Percentiles rank a stretch among this genome's conserved stretches.
These are phyloP conservation scores for Teratosphaeria nubilosa DNA, from an alignment of 2,329 filamentous ascomycete species.

Conservation along the genomic window DNA sequence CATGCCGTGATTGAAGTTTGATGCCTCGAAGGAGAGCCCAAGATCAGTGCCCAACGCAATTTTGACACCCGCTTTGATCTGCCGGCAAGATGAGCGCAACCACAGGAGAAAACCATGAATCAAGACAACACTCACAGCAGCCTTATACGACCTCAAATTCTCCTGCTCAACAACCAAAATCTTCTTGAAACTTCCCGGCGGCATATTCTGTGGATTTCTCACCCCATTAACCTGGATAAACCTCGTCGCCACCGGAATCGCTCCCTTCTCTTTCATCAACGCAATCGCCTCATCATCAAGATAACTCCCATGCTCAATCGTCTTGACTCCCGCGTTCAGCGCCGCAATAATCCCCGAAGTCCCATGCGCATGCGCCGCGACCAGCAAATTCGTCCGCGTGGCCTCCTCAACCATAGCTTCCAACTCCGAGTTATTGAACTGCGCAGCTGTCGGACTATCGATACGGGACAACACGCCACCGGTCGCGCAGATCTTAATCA, in stretches of 20 bases:
- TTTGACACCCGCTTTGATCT: slow-evolving; percentile 32
- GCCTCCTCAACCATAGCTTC: slow-evolving; percentile 18
- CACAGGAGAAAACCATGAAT: not conserved
- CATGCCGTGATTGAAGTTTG: slow-evolving; percentile 10
- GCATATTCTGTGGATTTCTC: slow-evolving; percentile 9
- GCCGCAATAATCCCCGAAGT: slow-evolving; percentile 32
- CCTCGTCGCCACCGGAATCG: slow-evolving; percentile 37
- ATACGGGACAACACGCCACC: slow-evolving; percentile 22
- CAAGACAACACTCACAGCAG: slow-evolving; percentile 21
- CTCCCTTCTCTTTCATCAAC: slow-evolving; percentile 38
- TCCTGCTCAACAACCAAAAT: slow-evolving; percentile 26
- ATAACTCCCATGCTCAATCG: slow-evolving; percentile 41
- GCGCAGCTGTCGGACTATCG: slow-evolving; percentile 14
- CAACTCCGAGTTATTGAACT: slow-evolving; percentile 15
- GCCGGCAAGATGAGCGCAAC: not conserved
- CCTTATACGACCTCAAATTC: slow-evolving; percentile 28
- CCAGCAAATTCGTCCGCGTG: slow-evolving; percentile 11
- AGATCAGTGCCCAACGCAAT: slow-evolving; percentile 42
- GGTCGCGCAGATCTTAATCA: slow-evolving; percentile 19
- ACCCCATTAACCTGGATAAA: slow-evolving; percentile 32
- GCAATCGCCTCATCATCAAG: slow-evolving; percentile 36
- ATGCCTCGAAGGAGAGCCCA: slow-evolving; percentile 24
- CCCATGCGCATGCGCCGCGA: slow-evolving; percentile 27
- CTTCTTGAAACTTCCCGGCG: slow-evolving; percentile 24
- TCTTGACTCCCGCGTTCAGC: slow-evolving; percentile 36